phyloP scores from a whole-genome alignment of 2,329 filamentous ascomycete genomes.

The Diaporthe vexans region DNA sequence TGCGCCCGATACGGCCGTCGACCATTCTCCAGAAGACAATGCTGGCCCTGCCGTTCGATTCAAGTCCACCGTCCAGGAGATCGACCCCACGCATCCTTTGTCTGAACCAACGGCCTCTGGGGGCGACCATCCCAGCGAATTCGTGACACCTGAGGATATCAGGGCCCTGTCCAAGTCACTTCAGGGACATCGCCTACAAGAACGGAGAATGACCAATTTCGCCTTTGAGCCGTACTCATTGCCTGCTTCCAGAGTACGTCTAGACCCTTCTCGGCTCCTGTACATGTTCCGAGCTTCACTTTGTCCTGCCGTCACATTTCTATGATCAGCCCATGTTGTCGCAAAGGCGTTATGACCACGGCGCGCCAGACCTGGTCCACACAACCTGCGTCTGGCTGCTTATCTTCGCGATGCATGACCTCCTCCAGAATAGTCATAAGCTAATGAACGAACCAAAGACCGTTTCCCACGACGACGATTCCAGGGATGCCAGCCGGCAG shows the following conservation, averaged over 20 bases:
- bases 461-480: slow-evolving; percentile 68
- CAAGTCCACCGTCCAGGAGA: slow-evolving; percentile 78
- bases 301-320: slow-evolving; percentile 30
- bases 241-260: slow-evolving; percentile 83
- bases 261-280: slow-evolving; percentile 45
- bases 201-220: slow-evolving; percentile 86
- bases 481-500: slow-evolving; percentile 72
- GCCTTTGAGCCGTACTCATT: slow-evolving; percentile 93
- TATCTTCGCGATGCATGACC: background rate
- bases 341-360: slow-evolving; percentile 12
- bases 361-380: background rate
- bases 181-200: slow-evolving; percentile 82
- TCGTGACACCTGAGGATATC: slow-evolving; percentile 73
- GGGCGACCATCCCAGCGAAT: slow-evolving; percentile 46
- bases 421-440: slow-evolving; percentile 22
- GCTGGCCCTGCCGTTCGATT: slow-evolving; percentile 75
- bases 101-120: slow-evolving; percentile 44
- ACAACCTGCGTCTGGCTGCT: slow-evolving; percentile 29
- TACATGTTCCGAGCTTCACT: slow-evolving; percentile 32
- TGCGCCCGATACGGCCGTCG: slow-evolving; percentile 37
- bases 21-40: slow-evolving; percentile 47
- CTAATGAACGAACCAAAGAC: slow-evolving; percentile 59
- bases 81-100: slow-evolving; percentile 63
- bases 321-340: slow-evolving; percentile 15
- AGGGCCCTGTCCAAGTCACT: slow-evolving; percentile 79